Evolutionary conservation across 2,329 filamentous ascomycete species (phyloP), one percentile per base, ranked within the genome.

Genomic region (Talaromyces albobiverticillius): DNA sequence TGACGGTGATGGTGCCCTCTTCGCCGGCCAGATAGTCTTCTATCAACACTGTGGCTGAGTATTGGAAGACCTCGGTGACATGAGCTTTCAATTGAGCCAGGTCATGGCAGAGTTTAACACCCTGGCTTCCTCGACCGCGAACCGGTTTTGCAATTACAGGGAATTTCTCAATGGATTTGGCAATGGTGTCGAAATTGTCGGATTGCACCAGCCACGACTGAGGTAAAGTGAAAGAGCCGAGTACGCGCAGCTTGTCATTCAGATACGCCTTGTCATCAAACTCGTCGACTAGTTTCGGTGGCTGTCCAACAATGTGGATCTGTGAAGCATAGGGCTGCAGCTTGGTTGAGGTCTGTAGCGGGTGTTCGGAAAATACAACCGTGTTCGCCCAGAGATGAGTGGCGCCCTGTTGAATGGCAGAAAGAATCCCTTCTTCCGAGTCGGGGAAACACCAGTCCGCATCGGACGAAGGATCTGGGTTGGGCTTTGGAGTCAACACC

Each of bases 371-470:
- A 58, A 80, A 81, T 1, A 80, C 61, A 38, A 80, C 74, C 0
- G 78, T 81, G 57, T 81, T 81, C 1, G 76, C 76, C 76, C 77
- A 80, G 3, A 80, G 62, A 57, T 76, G 71, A 1, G 73, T 80
- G 0, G 74, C 72, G 0, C 75, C 75, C 34, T 62, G 62, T 2
- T 68, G 49, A 1, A 79, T 48, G 0, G 76, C 77, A 3, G 62
- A 54, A 0, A 71, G 42, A n/a, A 78, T 74, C 1, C 75, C 74
- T 3, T 65, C 64, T 54, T 76, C 72, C 7, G 71, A 74, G 55
- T 78, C 75, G 2, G 75, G 69, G 53, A 76, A 78, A 42, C 68
- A 71, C 75, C 74, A 78, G 4, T 68, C 67, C 31, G 61, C 48
- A 3, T 74, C 60, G 2, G 59, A 54, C 3, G 50, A 51, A 3